Conservation (phyloP, 2,329 filamentous ascomycete genomes). For the Penicillium sp. region DNA sequence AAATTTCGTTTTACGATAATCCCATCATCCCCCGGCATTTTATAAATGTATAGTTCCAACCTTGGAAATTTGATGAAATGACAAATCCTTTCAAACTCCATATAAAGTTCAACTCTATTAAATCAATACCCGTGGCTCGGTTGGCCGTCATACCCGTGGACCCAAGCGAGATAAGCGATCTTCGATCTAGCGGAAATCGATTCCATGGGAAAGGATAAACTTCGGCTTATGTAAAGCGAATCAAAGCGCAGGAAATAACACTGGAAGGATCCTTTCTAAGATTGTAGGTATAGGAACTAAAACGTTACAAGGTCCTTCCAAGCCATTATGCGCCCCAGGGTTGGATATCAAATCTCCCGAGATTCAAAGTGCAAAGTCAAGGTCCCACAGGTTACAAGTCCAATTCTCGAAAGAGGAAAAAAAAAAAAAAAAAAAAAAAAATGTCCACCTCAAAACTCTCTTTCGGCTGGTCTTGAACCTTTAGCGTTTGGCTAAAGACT, state of each 20-base stretch:
- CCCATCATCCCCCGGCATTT: background rate
- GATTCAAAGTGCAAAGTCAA: too few relatives aligned
- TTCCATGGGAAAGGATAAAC: background rate
- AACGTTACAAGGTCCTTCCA: too few relatives aligned
- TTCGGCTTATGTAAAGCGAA: background rate
- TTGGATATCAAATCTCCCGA: too few relatives aligned
- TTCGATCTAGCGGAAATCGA: background rate
- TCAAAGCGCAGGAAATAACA: background rate
- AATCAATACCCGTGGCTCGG: background rate
- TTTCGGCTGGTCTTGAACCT: too few relatives aligned
- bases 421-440: too few relatives aligned
- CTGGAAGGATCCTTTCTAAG: too few relatives aligned
- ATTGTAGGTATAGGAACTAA: too few relatives aligned
- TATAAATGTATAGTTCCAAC: background rate
- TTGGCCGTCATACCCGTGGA: background rate
- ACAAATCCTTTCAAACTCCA: background rate
- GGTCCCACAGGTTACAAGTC: too few relatives aligned
- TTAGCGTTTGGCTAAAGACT: background rate
- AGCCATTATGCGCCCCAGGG: too few relatives aligned
- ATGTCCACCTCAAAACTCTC: too few relatives aligned
- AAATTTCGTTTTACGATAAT: background rate
- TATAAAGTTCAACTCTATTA: background rate
- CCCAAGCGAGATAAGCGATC: slow-evolving; percentile 2
- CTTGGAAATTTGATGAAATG: background rate
- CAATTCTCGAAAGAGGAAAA: too few relatives aligned